Conservation (phyloP, 257 asterid genomes). For the Thymus quinquecostatus region DNA sequence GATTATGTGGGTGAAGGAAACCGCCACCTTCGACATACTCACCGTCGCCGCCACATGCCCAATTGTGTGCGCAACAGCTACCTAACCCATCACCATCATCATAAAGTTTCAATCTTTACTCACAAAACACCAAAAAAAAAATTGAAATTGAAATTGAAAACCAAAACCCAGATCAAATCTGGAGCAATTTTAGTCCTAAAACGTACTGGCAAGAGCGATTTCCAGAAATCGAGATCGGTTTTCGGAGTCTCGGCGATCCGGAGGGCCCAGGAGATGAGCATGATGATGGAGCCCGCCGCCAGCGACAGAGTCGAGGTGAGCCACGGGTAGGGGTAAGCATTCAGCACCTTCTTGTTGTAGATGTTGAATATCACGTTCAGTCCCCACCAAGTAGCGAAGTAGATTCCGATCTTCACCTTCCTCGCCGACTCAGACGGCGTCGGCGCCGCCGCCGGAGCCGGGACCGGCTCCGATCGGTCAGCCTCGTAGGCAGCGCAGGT, state of each 20-base stretch:
- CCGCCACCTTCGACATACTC: slow-evolving; percentile 99
- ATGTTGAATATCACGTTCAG: slow-evolving; percentile 90
- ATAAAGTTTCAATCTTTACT: slow-evolving; percentile 27
- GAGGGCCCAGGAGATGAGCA: slow-evolving; percentile 84
- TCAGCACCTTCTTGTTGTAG: slow-evolving; percentile 90
- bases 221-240: slow-evolving; percentile 94
- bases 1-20: slow-evolving; percentile 94
- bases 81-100: slow-evolving; percentile 45
- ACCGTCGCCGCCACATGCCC: slow-evolving; percentile 99
- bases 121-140: slow-evolving; percentile 11
- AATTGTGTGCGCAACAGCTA: slow-evolving; percentile 96
- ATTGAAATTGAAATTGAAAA: too few relatives aligned
- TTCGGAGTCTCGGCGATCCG: slow-evolving; percentile 85
- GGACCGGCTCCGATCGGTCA: slow-evolving; percentile 58
- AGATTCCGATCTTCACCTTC: slow-evolving; percentile 78
- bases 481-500: slow-evolving; percentile 78
- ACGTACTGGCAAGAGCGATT: slow-evolving; percentile 86
- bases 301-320: slow-evolving; percentile 86
- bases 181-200: background rate
- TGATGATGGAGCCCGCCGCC: slow-evolving; percentile 91
- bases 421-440: slow-evolving; percentile 65
- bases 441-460: slow-evolving; percentile 34
- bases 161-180: slow-evolving; percentile 31
- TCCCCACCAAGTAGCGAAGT: slow-evolving; percentile 95
- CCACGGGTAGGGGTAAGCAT: slow-evolving; percentile 91